phyloP scores from a whole-genome alignment of 345 rosid genomes.

The Bruguiera parviflora region DNA sequence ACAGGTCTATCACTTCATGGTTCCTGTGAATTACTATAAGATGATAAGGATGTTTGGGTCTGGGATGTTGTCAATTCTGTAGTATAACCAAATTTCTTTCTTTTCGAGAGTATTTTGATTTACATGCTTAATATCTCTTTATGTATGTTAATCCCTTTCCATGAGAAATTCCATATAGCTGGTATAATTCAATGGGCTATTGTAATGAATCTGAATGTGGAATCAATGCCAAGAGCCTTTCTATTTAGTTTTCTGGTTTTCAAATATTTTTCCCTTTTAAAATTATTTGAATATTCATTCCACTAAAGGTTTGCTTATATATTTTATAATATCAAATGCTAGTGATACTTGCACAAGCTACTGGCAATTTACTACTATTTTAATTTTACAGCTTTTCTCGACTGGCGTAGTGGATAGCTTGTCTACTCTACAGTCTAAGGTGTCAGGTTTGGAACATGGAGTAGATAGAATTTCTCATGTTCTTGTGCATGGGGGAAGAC shows the following conservation, averaged over 20 bases:
- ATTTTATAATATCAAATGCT: not conserved
- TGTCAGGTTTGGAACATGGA: conserved; percentile 66
- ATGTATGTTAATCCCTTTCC: not conserved
- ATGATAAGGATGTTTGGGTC: too few relatives aligned
- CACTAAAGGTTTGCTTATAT: not conserved
- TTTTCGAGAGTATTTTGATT: too few relatives aligned
- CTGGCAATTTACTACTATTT: not conserved
- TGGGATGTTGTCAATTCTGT: too few relatives aligned
- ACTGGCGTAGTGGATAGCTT: conserved; percentile 59
- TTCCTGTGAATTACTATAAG: too few relatives aligned
- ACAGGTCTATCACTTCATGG: too few relatives aligned
- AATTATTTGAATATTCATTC: not conserved
- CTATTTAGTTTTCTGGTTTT: not conserved
- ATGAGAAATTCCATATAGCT: not conserved
- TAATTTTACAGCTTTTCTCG: conserved; percentile 56
- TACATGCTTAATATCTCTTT: too few relatives aligned
- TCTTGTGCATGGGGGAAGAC: conserved; percentile 32
- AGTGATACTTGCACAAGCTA: not conserved
- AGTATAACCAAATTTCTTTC: too few relatives aligned
- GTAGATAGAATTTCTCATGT: conserved; percentile 51
- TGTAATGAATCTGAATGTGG: not conserved
- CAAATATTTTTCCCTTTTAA: not conserved
- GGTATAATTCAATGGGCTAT: not conserved
- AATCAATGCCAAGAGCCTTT: not conserved
- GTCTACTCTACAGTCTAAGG: conserved; percentile 68